These are phyloP conservation scores for Neurospora sp. DNA, from an alignment of 495 filamentous ascomycete genomes.

Conservation along the genomic window DNA sequence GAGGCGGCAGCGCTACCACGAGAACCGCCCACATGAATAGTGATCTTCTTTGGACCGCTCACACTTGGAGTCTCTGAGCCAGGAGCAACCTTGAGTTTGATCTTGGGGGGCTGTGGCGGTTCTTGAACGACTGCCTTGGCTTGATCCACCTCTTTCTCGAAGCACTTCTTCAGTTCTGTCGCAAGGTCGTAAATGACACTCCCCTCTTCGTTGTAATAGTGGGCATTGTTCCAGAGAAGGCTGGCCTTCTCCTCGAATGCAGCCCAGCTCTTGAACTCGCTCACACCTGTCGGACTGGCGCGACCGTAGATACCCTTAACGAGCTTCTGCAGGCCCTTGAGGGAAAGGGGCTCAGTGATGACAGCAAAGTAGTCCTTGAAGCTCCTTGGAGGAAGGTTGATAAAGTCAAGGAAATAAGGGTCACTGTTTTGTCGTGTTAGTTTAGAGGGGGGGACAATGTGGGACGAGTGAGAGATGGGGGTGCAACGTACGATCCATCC, in stretches of 20 bases:
- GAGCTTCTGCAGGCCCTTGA: slow-evolving; percentile 60
- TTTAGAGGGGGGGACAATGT: slow-evolving; percentile 1
- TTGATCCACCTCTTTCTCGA: slow-evolving; percentile 52
- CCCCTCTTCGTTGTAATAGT: slow-evolving; percentile 79
- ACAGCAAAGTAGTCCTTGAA: slow-evolving; percentile 69
- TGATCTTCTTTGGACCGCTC: slow-evolving; percentile 38
- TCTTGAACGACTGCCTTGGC: slow-evolving; percentile 57
- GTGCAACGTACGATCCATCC: slow-evolving; percentile 47
- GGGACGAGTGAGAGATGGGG: not conserved
- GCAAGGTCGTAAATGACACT: slow-evolving; percentile 68
- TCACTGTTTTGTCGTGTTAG: slow-evolving; percentile 35
- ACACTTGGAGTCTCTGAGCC: slow-evolving; percentile 24
- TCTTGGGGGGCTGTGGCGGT: slow-evolving; percentile 53
- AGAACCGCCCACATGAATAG: slow-evolving; percentile 42
- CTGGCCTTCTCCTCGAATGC: slow-evolving; percentile 68
- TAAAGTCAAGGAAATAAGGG: slow-evolving; percentile 50
- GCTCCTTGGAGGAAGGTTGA: slow-evolving; percentile 51
- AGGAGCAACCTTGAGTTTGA: slow-evolving; percentile 59
- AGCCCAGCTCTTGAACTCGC: slow-evolving; percentile 67
- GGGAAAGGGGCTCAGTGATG: slow-evolving; percentile 61
- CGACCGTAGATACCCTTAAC: slow-evolving; percentile 59
- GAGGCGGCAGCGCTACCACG: slow-evolving; percentile 42
- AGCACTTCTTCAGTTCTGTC: slow-evolving; percentile 60
- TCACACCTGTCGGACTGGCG: slow-evolving; percentile 51
- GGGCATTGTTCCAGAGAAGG: slow-evolving; percentile 77